Base-by-base conservation (phyloP, 73 alveolate species). In the Tetrahymena thermophila region DNA sequence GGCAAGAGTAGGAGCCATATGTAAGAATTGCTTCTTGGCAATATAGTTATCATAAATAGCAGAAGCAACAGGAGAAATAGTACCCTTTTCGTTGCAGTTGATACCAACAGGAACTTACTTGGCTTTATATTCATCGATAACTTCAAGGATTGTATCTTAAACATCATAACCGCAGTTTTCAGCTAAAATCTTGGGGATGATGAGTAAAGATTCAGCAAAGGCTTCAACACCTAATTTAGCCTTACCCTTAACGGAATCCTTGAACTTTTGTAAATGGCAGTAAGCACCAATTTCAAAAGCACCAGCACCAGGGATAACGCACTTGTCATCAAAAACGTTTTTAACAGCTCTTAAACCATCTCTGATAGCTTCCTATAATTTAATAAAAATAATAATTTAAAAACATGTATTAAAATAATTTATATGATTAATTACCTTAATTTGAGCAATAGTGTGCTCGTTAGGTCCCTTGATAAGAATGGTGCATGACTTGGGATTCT, bases 291-390 rank as follows among this genome's bases (percentile, higher is more conserved):
- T 96, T 98, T 99, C 99, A 96, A 99, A 99, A 8, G 99, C 99
- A 28, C 99, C 99, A 6, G 99, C 99, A 43, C 99, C 99, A n/a
- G 99, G 99, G 83, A 99, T 97, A 28, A 99, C 98, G 85, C 98
- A 94, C 95, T 98, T 96, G 96, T 99, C 99, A 94, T 99, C 99
- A 94, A 98, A 97, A 93, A 99, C 98, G 98, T 99, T 99, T 97
- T 98, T 98, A 94, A 99, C 99, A 93, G 99, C 99, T 94, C 99
- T 96, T 93, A 99, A 98, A 35, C 99, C 99, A 94, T 99, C 99
- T 98, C 99, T 98, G 94, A 99, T 98, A 55, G 99, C 99, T 85
- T 99, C 99, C 89, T 71, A 23, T 71, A 17, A 71, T 71, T 23
- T 71, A 23, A 19, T 71, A 25, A 23, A 28, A 71, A 23, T n/a